Conservation (phyloP, 2,329 filamentous ascomycete species). For the Neurospora sp. region DNA sequence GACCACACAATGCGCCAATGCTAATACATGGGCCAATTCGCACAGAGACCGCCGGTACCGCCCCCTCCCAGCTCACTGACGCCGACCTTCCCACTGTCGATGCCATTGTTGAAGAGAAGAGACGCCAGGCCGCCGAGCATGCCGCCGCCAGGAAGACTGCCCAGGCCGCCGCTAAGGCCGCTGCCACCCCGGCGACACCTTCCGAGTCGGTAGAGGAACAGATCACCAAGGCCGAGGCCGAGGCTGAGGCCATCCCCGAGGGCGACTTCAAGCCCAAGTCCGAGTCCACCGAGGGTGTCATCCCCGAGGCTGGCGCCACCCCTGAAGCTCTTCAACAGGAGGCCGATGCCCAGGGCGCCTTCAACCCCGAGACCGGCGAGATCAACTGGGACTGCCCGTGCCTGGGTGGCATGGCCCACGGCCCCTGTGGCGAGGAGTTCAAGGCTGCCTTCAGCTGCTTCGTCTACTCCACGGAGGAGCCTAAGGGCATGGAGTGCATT, state of each 20-base stretch:
- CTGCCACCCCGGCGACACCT: constrained; percentile 8
- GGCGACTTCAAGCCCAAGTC: background rate
- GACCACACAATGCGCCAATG: constrained; percentile 6
- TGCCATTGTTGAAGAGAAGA: constrained; percentile 55
- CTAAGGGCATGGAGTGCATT: constrained; percentile 96
- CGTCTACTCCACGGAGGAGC: constrained; percentile 87
- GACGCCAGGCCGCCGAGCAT: constrained; percentile 32
- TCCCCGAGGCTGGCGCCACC: constrained; percentile 23
- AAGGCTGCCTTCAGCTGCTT: constrained; percentile 96
- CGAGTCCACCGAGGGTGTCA: background rate
- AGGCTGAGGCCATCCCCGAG: constrained; percentile 2
- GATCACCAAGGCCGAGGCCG: constrained; percentile 14
- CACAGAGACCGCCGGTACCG: constrained; percentile 26
- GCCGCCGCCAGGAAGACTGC: constrained; percentile 16
- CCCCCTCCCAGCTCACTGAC: constrained; percentile 45
- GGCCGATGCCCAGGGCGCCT: constrained; percentile 79
- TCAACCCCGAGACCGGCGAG: constrained; percentile 97
- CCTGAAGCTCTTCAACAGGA: constrained; percentile 62
- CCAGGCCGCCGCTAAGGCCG: constrained; percentile 12
- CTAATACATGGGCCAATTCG: constrained; percentile 3
- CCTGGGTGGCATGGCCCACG: constrained; percentile 91
- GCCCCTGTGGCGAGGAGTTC: constrained; percentile 93
- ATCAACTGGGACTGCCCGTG: constrained; percentile 99
- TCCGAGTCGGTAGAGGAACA: constrained; percentile 10
- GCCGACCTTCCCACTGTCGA: constrained; percentile 55